A percentile compares a stretch with the other conserved stretches of the same genome.
Evolutionary conservation across 208 protist genomes (phyloP).

Genomic region (Tetramitus jugosus): DNA sequence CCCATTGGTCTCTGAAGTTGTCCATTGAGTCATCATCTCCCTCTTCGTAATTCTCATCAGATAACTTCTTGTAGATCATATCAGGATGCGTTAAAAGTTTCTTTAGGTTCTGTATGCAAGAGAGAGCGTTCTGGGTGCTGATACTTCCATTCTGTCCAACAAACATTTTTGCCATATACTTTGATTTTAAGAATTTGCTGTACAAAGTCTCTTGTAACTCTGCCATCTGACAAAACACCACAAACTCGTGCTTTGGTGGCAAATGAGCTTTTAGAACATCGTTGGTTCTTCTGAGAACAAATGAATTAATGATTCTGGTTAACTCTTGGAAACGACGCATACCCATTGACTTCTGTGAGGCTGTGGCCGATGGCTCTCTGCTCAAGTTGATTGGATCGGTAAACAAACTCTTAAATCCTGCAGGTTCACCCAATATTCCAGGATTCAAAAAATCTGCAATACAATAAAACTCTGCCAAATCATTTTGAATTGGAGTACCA

Average conservation of each 20-base stretch:
- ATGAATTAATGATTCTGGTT: not conserved
- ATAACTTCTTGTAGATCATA: constrained; percentile 10
- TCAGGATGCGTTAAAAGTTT: constrained; percentile 25
- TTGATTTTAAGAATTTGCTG: not conserved
- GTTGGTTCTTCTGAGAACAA: constrained; percentile 27
- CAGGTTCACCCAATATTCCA: constrained; percentile 35
- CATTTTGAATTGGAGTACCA: constrained; percentile 81
- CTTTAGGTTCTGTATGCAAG: constrained; percentile 21
- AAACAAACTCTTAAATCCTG: constrained; percentile 25
- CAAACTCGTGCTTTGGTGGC: constrained; percentile 28
- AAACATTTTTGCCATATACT: not conserved
- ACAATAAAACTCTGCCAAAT: constrained; percentile 73
- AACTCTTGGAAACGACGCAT: not conserved
- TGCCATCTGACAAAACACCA: constrained; percentile 24
- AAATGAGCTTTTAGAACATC: constrained; percentile 10
- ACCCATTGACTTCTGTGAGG: constrained; percentile 8
- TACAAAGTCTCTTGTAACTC: constrained; percentile 27
- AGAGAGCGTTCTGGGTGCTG: not conserved
- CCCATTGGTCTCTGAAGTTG: not conserved
- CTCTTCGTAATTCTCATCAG: not conserved
- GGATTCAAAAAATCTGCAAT: constrained; percentile 72
- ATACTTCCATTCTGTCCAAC: not conserved
- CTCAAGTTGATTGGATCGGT: constrained; percentile 29
- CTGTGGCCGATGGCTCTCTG: not conserved
- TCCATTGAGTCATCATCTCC: not conserved